Evolutionary conservation across 2,329 filamentous ascomycete species (phyloP).

Genomic region (Monosporascus cannonballus): DNA sequence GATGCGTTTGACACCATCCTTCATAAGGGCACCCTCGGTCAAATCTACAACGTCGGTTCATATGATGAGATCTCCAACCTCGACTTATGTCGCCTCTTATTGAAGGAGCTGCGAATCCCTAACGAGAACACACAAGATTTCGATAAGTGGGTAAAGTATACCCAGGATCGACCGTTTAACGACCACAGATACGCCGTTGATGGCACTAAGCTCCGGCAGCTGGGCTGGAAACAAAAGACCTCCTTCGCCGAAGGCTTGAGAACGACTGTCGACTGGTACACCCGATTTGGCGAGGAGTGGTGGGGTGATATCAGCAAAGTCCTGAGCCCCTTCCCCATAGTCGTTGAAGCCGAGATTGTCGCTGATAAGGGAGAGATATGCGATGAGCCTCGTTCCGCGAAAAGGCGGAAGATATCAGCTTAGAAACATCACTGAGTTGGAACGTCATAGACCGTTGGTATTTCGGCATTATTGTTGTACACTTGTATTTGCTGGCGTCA

Average conservation of each 20-base stretch:
- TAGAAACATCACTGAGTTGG: no score
- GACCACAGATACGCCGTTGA: conserved; percentile 69
- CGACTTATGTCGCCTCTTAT: conserved; percentile 58
- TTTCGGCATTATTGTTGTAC: no score
- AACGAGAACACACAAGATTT: conserved; percentile 46
- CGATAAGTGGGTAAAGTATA: conserved; percentile 64
- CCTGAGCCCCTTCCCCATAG: conserved; percentile 60
- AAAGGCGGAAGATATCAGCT: conserved; percentile 20
- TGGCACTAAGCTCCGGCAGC: conserved; percentile 56
- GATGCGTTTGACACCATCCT: conserved; percentile 81
- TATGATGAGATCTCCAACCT: conserved; percentile 72
- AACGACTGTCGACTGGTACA: conserved; percentile 66
- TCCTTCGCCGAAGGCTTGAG: conserved; percentile 57
- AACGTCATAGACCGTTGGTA: no score
- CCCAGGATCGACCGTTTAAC: conserved; percentile 73
- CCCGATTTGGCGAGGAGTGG: conserved; percentile 58
- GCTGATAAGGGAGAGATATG: conserved; percentile 40
- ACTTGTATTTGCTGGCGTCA: no score
- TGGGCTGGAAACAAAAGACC: conserved; percentile 67
- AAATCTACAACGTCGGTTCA: conserved; percentile 79
- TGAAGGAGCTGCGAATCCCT: conserved; percentile 55
- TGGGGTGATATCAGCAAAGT: conserved; percentile 68
- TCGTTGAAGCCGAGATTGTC: conserved; percentile 49
- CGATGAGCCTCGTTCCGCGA: conserved; percentile 23
- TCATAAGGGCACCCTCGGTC: conserved; percentile 66